phyloP scores from a whole-genome alignment of 371 early-diverging fungal species.

The Mortierella sp. region DNA sequence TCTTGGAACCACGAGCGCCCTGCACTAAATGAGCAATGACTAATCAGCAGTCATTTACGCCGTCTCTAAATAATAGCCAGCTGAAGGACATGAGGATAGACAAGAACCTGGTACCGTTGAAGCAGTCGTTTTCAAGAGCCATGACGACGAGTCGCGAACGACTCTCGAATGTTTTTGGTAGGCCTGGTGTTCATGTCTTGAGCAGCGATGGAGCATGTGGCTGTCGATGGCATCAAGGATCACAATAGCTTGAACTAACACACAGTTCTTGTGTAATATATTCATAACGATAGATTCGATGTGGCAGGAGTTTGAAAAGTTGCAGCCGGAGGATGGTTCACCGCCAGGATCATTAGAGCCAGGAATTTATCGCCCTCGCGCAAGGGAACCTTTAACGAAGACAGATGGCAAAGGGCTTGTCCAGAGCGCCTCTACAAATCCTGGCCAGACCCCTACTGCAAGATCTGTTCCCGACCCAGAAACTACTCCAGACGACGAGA shows the following conservation, averaged over 20 bases:
- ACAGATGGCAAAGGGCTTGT: constrained; percentile 27
- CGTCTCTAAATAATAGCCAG: constrained; percentile 48
- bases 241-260: too few species aligned
- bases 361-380: constrained; percentile 27
- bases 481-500: constrained; percentile 20
- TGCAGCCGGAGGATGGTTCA: constrained; percentile 47
- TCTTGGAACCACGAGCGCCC: too few species aligned
- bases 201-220: background rate
- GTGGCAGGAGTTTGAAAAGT: constrained; percentile 68
- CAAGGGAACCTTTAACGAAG: background rate
- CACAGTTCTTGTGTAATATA: background rate
- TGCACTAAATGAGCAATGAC: too few species aligned
- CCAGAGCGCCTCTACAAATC: constrained; percentile 31
- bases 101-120: constrained; percentile 70
- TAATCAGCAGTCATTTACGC: background rate
- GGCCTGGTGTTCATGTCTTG: background rate
- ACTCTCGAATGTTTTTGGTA: constrained; percentile 61
- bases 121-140: constrained; percentile 73
- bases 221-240: background rate
- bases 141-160: constrained; percentile 68
- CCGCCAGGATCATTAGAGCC: constrained; percentile 22
- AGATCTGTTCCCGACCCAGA: constrained; percentile 39
- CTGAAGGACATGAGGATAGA: constrained; percentile 72
- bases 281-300: constrained; percentile 58
- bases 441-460: constrained; percentile 14